Conservation (phyloP, 2,329 filamentous ascomycete genomes). For the Botrytis byssoidea region DNA sequence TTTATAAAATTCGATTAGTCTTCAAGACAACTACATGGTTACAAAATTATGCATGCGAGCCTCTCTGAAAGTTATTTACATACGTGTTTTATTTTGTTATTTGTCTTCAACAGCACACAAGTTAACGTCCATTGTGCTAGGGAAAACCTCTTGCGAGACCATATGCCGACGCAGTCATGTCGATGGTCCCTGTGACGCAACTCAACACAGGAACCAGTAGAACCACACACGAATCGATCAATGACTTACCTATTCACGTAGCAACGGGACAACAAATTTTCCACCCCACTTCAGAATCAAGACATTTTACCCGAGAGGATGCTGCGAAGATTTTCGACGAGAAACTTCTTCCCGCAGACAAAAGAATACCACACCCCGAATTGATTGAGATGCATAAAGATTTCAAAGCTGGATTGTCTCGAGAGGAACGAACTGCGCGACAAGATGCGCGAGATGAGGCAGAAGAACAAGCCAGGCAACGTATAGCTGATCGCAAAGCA, state of each 20-base stretch:
- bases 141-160: slow-evolving; percentile 72
- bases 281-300: slow-evolving; percentile 61
- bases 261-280: slow-evolving; percentile 64
- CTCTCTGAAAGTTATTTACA: slow-evolving; percentile 60
- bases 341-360: slow-evolving; percentile 58
- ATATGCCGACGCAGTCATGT: slow-evolving; percentile 72
- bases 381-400: slow-evolving; percentile 57
- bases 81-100: slow-evolving; percentile 21
- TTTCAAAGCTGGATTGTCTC: slow-evolving; percentile 42
- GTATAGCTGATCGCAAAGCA: slow-evolving; percentile 39
- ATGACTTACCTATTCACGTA: slow-evolving; percentile 62
- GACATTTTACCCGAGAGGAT: slow-evolving; percentile 62
- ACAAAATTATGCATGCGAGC: slow-evolving; percentile 72
- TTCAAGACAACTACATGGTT: slow-evolving; percentile 96
- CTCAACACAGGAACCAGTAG: slow-evolving; percentile 56
- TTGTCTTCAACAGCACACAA: slow-evolving; percentile 22
- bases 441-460: slow-evolving; percentile 40
- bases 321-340: slow-evolving; percentile 64
- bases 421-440: slow-evolving; percentile 30
- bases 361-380: slow-evolving; percentile 61
- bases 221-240: slow-evolving; percentile 57
- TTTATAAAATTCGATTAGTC: slow-evolving; percentile 93
- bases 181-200: slow-evolving; percentile 75
- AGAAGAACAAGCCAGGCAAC: slow-evolving; percentile 46
- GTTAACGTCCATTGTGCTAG: slow-evolving; percentile 47